A percentile compares a stretch with the other conserved stretches of the same genome.
phyloP scores from a whole-genome alignment of 208 protist species.

The Leishmania mexicana region DNA sequence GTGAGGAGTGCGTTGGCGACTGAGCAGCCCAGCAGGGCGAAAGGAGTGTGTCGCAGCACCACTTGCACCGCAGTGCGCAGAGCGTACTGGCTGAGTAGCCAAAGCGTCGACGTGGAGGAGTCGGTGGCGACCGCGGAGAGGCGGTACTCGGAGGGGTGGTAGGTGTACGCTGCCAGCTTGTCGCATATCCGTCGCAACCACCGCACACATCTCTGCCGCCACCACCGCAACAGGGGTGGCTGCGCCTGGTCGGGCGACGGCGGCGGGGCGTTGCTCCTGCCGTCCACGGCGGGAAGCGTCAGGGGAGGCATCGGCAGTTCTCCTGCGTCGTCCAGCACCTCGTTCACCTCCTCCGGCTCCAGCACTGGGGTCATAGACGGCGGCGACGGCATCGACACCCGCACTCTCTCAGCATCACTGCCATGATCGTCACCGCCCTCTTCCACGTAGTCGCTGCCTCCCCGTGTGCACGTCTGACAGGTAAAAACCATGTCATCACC shows the following conservation, averaged over 20 bases:
- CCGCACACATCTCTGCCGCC: conserved; percentile 13
- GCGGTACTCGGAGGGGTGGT: conserved; percentile 39
- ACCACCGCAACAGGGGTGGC: neutral
- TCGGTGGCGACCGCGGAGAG: neutral
- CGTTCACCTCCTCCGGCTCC: neutral
- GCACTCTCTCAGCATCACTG: neutral
- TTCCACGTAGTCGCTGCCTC: neutral
- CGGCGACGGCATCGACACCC: neutral
- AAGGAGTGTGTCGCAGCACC: conserved; percentile 39
- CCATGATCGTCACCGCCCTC: neutral
- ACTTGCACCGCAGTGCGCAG: conserved; percentile 30
- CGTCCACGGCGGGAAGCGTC: neutral
- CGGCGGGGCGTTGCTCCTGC: neutral
- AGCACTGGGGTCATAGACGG: neutral
- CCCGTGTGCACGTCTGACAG: neutral
- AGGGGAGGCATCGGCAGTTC: neutral
- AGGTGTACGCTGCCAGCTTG: conserved; percentile 45
- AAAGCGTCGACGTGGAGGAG: conserved; percentile 15
- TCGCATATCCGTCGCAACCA: conserved; percentile 19
- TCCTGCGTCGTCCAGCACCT: neutral
- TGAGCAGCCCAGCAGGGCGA: conserved; percentile 33
- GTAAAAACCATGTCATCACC: conserved; percentile 15
- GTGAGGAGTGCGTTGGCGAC: conserved; percentile 51
- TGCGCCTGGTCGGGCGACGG: neutral
- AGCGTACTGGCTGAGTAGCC: conserved; percentile 20